Evolutionary conservation across 176 grass and related monocot genomes (phyloP), one percentile per base, ranked within the genome.

Genomic region (Oryza nivara): DNA sequence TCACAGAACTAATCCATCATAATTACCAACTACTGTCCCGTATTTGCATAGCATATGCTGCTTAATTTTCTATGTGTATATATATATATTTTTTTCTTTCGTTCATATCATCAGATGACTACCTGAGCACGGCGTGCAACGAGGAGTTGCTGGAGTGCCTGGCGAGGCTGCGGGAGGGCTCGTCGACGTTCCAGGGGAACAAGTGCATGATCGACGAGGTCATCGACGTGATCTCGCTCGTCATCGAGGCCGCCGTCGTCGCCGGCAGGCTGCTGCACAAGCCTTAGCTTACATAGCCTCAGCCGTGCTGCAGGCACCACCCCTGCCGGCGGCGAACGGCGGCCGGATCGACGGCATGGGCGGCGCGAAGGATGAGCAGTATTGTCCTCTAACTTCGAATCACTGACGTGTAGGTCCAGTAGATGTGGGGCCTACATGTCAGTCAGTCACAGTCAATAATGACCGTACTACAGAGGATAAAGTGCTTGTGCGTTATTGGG

Each of bases 201-300:
- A 93, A 91, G 76, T 98, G 96, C 87, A 84, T 86, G 91, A 86
- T 95, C 85, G 89, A 91, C 70, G 78, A 98, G 88, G 96, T 95
- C 85, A 94, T 92, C 74, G 89, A 95, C 69, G 91, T 95, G 3
- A 90, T 98, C 84, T 10, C 83, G 56, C 25, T 92, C 14, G 91
- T 95, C 49, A 94, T 98, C 43, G 91, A 95, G 74, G 96, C 93
- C 54, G 96, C 96, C 12, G 83, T 98, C 80, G 41, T 94, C 44
- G 96, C 96, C 36, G 91, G 96, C 44, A 65, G 86, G 77, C 87
- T 92, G n/a, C 88, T 98, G 54, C 93, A 93, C 88, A 93, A 92
- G 82, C 96, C 92, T 6, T 98, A 93, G 7, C 54, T 58, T 20
- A 58, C n/a, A 32, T 32, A 58, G 16, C 54, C 54, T n/a, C 6